Conservation (phyloP, 805 yeast species). For the Starmera amethionina region DNA sequence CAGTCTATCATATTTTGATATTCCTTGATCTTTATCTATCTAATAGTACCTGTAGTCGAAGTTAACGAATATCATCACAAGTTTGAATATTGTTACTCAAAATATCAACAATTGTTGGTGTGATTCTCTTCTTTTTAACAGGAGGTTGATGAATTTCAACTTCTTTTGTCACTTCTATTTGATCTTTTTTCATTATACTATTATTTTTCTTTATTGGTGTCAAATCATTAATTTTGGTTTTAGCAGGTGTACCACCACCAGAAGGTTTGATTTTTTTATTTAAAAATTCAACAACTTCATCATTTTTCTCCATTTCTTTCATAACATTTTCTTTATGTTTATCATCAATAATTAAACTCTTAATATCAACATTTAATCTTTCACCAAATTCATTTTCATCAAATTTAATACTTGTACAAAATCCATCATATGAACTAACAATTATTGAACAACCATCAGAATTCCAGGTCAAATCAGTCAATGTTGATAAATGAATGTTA, state of each 20-base stretch:
- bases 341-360: conserved; percentile 3
- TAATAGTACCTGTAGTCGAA: no score
- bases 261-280: no score
- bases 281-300: no score
- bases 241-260: no score
- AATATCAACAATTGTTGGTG: no score
- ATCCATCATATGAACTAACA: conserved; percentile 86
- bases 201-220: background rate
- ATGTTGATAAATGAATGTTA: conserved; percentile 78
- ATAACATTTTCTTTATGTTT: no score
- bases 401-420: conserved; percentile 62
- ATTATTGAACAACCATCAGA: conserved; percentile 61
- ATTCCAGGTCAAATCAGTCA: conserved; percentile 86
- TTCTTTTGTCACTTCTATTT: background rate
- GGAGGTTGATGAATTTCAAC: background rate
- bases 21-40: no score
- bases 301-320: no score
- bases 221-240: background rate
- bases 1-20: no score
- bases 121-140: no score
- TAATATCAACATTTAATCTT: conserved; percentile 20
- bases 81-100: no score
- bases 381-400: conserved; percentile 48
- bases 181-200: background rate
- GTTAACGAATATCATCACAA: no score